These are phyloP conservation scores for Xylariales sp. DNA, from an alignment of 2,329 filamentous ascomycete genomes.

Conservation along the genomic window DNA sequence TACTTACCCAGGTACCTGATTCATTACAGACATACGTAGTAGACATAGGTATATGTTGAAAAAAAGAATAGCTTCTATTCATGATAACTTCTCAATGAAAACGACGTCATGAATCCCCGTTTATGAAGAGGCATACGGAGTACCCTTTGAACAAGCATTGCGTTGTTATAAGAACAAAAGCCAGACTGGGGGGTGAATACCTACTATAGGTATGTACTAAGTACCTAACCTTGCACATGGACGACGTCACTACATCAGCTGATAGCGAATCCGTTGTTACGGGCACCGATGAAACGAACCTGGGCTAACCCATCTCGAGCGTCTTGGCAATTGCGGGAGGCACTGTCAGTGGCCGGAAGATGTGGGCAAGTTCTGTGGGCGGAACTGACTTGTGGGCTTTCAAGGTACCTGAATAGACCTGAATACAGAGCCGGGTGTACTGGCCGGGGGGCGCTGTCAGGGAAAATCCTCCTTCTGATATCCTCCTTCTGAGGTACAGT, in stretches of 20 bases:
- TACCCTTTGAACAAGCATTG: background rate
- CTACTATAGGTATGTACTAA: too few species aligned
- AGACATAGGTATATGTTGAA: background rate
- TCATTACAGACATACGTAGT: background rate
- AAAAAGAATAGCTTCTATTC: background rate
- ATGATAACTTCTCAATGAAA: slow-evolving; percentile 2
- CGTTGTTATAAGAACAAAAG: background rate
- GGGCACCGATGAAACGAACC: background rate
- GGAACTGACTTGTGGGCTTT: too few species aligned
- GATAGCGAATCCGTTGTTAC: slow-evolving; percentile 9
- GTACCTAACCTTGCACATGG: background rate
- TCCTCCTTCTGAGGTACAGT: too few species aligned
- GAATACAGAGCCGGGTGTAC: too few species aligned
- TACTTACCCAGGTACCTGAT: too few species aligned
- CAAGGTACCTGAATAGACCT: slow-evolving; percentile 3
- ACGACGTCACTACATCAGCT: slow-evolving; percentile 31
- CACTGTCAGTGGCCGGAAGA: slow-evolving; percentile 12
- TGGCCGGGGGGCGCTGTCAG: too few species aligned
- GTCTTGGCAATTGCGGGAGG: slow-evolving; percentile 21
- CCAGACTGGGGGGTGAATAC: too few species aligned
- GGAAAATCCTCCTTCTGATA: too few species aligned
- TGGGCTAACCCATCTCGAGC: background rate
- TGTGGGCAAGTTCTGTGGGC: background rate
- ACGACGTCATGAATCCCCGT: background rate
- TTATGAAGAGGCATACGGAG: background rate